These are phyloP conservation scores for Hysterangium stoloniferum DNA, from an alignment of 768 basidiomycete genomes.

Conservation along the genomic window DNA sequence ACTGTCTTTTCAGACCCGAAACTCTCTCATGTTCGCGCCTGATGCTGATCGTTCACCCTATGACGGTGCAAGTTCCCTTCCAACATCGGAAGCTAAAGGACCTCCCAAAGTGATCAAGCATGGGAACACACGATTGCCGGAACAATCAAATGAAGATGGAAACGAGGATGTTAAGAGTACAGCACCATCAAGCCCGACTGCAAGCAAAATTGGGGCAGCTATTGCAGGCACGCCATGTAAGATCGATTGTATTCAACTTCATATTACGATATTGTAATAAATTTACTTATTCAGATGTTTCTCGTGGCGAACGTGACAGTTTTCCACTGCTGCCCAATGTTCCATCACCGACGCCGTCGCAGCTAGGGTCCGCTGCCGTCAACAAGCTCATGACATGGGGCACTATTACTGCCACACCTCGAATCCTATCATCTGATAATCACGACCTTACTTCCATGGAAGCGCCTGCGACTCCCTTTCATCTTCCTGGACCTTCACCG, in stretches of 20 bases:
- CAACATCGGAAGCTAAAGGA: conserved; percentile 20
- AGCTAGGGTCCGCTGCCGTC: conserved; percentile 74
- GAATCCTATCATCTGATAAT: conserved; percentile 66
- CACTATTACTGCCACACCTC: conserved; percentile 84
- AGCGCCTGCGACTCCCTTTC: conserved; percentile 61
- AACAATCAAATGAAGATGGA: conserved; percentile 49
- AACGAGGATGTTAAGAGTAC: conserved; percentile 35
- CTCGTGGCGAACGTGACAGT: conserved; percentile 41
- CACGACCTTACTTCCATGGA: conserved; percentile 35
- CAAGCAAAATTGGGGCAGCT: conserved; percentile 86
- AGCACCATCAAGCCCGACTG: conserved; percentile 80
- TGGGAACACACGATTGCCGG: conserved; percentile 70
- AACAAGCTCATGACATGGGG: conserved; percentile 99
- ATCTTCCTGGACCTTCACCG: conserved; percentile 64
- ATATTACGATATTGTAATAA: neutral
- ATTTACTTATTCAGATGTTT: conserved; percentile 42
- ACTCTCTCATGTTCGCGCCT: conserved; percentile 91
- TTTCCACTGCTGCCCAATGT: conserved; percentile 79
- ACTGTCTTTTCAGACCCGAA: conserved; percentile 60
- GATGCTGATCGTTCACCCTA: conserved; percentile 86
- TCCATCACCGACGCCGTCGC: conserved; percentile 79
- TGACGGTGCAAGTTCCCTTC: conserved; percentile 31
- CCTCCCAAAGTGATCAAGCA: conserved; percentile 66
- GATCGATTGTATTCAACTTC: conserved; percentile 21
- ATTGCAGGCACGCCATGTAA: conserved; percentile 88